Conservation (phyloP, 2,329 filamentous ascomycete genomes). For the Mycosphaerella sp. region DNA sequence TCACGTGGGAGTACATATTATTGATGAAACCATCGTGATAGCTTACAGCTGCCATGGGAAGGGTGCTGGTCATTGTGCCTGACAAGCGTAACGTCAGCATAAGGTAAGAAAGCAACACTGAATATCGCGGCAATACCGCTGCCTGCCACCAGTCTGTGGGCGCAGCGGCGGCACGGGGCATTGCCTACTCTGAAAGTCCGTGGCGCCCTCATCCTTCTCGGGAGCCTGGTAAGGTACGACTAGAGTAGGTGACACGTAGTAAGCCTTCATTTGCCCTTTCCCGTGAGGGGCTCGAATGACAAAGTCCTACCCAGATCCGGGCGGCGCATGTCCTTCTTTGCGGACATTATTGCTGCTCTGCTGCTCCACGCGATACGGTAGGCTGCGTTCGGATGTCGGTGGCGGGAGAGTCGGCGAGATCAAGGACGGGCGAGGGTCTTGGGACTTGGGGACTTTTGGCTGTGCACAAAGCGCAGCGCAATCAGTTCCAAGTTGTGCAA, state of each 20-base stretch:
- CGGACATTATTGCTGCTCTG: constrained; percentile 48
- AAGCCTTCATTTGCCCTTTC: neutral
- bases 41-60: constrained; percentile 82
- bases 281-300: neutral
- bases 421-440: constrained; percentile 1
- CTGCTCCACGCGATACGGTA: neutral
- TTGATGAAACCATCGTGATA: constrained; percentile 18
- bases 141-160: neutral
- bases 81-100: constrained; percentile 35
- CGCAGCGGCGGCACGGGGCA: neutral
- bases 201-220: constrained; percentile 54
- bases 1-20: neutral
- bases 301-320: constrained; percentile 58
- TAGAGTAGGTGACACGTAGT: constrained; percentile 37
- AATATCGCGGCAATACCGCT: too few relatives aligned
- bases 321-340: constrained; percentile 70
- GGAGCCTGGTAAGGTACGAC: constrained; percentile 86
- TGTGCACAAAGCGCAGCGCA: too few relatives aligned
- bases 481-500: neutral
- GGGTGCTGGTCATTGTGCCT: constrained; percentile 64
- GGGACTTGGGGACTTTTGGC: too few relatives aligned
- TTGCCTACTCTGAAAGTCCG: constrained; percentile 59
- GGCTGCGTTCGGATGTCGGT: neutral
- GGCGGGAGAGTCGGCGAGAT: constrained; percentile 4
- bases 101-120: neutral